Evolutionary conservation across 192 early-diverging fungal genomes (phyloP), one percentile per base, ranked within the genome.

Genomic region (Coemansia sp.): DNA sequence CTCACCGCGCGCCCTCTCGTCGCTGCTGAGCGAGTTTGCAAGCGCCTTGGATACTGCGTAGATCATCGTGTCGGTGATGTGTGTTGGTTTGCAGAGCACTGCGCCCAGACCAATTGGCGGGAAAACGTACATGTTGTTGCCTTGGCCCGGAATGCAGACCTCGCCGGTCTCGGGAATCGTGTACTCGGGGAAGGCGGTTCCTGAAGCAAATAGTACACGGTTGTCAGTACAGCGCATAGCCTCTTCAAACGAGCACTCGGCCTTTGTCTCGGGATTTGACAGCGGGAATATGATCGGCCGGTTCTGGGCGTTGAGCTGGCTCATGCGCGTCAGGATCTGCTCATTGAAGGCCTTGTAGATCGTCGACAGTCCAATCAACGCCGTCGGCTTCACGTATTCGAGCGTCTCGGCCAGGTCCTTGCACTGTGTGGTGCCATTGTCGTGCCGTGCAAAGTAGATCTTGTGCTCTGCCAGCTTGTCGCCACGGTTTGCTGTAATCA

Each of bases 91-190:
- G 63, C 92, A 87, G 39, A 96, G 72, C 52, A 91, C 88, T 15
- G 90, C 76, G 57, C 95, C 95, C 26, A 95, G 84, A 16, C 95
- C 95, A 39, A 97, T 86, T 56, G 93, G 93, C 16, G 95, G 95
- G 87, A 95, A 97, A 59, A 94, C 91, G 75, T 95, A 97, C 91
- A 92, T 94, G 82, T 95, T 95, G 85, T 95, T 94, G 49, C 92
- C 94, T 75, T 95, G 92, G 11, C 91, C 93, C 9, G 92, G 91
- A 49, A 89, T 61, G 12, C 61, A 62, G 26, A 38, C 63, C 39
- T 71, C 65, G 68, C 61, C 63, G 21, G 85, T 71, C 32, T 87
- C 86, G 5, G 68, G 72, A 38, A 89, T 77, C 9, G 75, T 85
- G 66, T 89, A 89, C n/a, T 86, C 63, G 19, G 95, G 92, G 81